Conservation (phyloP, 139 green algal genomes). For the Chlamydomonas incerta region DNA sequence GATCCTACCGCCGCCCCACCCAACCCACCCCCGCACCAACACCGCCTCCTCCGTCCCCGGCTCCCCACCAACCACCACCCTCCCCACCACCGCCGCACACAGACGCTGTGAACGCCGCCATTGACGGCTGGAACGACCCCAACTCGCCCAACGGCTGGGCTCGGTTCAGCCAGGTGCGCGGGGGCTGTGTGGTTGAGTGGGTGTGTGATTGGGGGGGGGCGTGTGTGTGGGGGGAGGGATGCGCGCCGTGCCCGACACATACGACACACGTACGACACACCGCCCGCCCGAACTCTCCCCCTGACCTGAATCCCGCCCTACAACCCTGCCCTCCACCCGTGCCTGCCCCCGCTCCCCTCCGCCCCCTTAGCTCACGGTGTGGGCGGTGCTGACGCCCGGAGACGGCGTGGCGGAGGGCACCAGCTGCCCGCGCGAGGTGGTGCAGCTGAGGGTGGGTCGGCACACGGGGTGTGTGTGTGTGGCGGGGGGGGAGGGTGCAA, state of each 20-base stretch:
- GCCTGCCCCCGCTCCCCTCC: too few relatives aligned
- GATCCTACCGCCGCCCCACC: not conserved
- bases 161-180: not conserved
- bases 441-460: not conserved
- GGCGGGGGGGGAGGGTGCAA: not conserved
- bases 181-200: not conserved
- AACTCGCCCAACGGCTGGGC: constrained; percentile 13
- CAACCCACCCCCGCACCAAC: not conserved
- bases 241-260: too few relatives aligned
- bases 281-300: too few relatives aligned
- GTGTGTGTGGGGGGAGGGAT: too few relatives aligned
- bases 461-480: too few relatives aligned
- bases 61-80: not conserved
- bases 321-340: too few relatives aligned
- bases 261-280: too few relatives aligned
- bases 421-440: not conserved
- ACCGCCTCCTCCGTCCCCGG: not conserved
- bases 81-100: not conserved
- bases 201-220: too few relatives aligned
- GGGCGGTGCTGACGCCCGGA: not conserved
- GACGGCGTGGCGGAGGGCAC: not conserved
- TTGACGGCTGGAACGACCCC: constrained; percentile 4
- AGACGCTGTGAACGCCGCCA: not conserved
- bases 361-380: not conserved
- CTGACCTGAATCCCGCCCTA: too few relatives aligned